Percentiles rank a stretch among this genome's conserved stretches.
phyloP scores from a whole-genome alignment of 805 yeast species.

The Sugiyamaella chiloensis region DNA sequence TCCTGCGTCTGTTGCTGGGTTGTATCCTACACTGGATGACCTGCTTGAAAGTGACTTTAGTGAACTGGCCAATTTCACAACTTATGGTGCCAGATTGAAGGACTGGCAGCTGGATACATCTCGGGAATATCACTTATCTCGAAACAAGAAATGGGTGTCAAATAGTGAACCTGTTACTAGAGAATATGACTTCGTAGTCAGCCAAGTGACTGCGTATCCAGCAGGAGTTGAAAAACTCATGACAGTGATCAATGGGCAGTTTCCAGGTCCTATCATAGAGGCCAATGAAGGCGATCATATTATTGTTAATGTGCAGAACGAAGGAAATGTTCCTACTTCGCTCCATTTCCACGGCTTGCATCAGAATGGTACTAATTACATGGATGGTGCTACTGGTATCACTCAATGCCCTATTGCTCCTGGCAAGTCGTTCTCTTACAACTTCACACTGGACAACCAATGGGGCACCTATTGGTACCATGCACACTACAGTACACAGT shows the following conservation, averaged over 20 bases:
- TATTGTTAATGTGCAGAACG: conserved; percentile 40
- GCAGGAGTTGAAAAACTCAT: conserved; percentile 32
- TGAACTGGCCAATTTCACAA: conserved; percentile 3
- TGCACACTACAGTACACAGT: conserved; percentile 47
- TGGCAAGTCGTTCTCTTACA: conserved; percentile 41
- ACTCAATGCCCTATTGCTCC: conserved; percentile 51
- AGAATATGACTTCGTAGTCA: conserved; percentile 23
- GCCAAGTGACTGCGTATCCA: conserved; percentile 22
- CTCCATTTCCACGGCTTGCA: conserved; percentile 56
- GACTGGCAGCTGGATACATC: conserved; percentile 32
- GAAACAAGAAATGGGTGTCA: conserved; percentile 18
- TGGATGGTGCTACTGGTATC: conserved; percentile 51
- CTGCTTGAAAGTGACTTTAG: conserved; percentile 3
- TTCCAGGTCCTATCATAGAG: conserved; percentile 50
- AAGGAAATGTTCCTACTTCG: conserved; percentile 38
- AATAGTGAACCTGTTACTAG: conserved; percentile 17
- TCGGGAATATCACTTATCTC: conserved; percentile 25
- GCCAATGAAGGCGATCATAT: conserved; percentile 39
- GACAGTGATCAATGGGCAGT: conserved; percentile 42
- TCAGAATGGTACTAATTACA: conserved; percentile 44
- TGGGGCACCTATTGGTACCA: conserved; percentile 58
- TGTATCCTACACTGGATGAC: conserved; percentile 5
- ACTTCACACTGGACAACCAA: conserved; percentile 41
- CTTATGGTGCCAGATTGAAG: conserved; percentile 20
- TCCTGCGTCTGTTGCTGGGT: not conserved